A percentile compares a stretch with the other conserved stretches of the same genome.
These are phyloP conservation scores for Zymoseptoria passerinii DNA, from an alignment of 2,329 filamentous ascomycete species.

Conservation along the genomic window DNA sequence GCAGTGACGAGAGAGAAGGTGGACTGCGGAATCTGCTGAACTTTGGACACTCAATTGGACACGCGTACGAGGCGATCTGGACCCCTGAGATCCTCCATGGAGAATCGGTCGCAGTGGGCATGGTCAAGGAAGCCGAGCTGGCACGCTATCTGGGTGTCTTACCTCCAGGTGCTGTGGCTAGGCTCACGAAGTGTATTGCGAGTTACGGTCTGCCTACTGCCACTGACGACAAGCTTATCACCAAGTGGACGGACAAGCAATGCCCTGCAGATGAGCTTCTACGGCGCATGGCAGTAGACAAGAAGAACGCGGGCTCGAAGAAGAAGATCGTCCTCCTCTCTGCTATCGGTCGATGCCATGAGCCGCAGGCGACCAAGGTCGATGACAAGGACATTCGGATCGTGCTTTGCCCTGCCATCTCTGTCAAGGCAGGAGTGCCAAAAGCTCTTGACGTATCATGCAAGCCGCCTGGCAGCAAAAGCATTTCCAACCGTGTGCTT, in stretches of 20 bases:
- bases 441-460: slow-evolving; percentile 61
- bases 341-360: slow-evolving; percentile 78
- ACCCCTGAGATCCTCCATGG: slow-evolving; percentile 94
- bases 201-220: slow-evolving; percentile 86
- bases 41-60: slow-evolving; percentile 95
- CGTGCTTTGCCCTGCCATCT: slow-evolving; percentile 70
- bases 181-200: slow-evolving; percentile 86
- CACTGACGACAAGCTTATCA: slow-evolving; percentile 71
- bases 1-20: slow-evolving; percentile 86
- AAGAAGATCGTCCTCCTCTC: slow-evolving; percentile 95
- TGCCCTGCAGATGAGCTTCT: slow-evolving; percentile 82
- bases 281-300: slow-evolving; percentile 93
- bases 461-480: slow-evolving; percentile 90
- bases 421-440: slow-evolving; percentile 65
- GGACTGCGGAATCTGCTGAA: slow-evolving; percentile 91
- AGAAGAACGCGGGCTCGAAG: slow-evolving; percentile 92
- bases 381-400: slow-evolving; percentile 75
- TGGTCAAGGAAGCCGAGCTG: slow-evolving; percentile 95
- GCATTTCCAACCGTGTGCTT: slow-evolving; percentile 89
- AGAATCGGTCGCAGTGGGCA: slow-evolving; percentile 92
- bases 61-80: slow-evolving; percentile 90
- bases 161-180: slow-evolving; percentile 76
- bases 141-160: slow-evolving; percentile 81
- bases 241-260: slow-evolving; percentile 74
- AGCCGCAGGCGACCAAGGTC: slow-evolving; percentile 83